phyloP scores from a whole-genome alignment of 2,329 filamentous ascomycete genomes.

The Gnomoniopsis sp. region DNA sequence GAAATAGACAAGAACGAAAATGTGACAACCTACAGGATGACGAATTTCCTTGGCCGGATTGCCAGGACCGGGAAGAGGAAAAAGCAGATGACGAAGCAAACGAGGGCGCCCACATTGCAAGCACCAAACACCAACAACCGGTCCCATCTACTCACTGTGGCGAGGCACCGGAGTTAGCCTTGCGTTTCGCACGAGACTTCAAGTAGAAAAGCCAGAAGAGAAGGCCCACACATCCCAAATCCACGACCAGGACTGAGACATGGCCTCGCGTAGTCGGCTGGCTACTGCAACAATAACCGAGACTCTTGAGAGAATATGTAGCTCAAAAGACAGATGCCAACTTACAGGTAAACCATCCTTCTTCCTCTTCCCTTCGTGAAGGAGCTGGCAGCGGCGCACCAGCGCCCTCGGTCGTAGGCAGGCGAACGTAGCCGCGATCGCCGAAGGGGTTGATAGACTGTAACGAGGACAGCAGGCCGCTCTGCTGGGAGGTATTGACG shows the following conservation, averaged over 20 bases:
- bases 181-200: slow-evolving; percentile 8
- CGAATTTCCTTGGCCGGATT: slow-evolving; percentile 86
- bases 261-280: slow-evolving; percentile 29
- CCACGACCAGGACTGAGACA: slow-evolving; percentile 41
- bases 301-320: slow-evolving; percentile 25
- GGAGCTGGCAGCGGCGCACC: slow-evolving; percentile 85
- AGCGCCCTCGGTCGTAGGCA: slow-evolving; percentile 78
- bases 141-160: slow-evolving; percentile 94
- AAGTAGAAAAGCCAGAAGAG: slow-evolving; percentile 5
- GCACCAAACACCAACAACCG: slow-evolving; percentile 86
- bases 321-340: slow-evolving; percentile 27
- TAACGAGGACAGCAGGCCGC: slow-evolving; percentile 75
- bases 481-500: slow-evolving; percentile 67
- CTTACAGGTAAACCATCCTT: slow-evolving; percentile 94
- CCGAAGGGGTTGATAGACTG: slow-evolving; percentile 86
- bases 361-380: slow-evolving; percentile 85
- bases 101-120: slow-evolving; percentile 84
- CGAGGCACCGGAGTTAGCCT: slow-evolving; percentile 25
- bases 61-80: slow-evolving; percentile 81
- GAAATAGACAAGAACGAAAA: slow-evolving; percentile 19
- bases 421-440: slow-evolving; percentile 80
- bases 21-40: slow-evolving; percentile 77
- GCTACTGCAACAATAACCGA: slow-evolving; percentile 38
- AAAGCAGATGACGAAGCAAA: slow-evolving; percentile 93
- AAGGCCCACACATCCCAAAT: slow-evolving; percentile 22